Conservation (phyloP, 192 early-diverging fungal species). For the Coemansia javaensis region DNA sequence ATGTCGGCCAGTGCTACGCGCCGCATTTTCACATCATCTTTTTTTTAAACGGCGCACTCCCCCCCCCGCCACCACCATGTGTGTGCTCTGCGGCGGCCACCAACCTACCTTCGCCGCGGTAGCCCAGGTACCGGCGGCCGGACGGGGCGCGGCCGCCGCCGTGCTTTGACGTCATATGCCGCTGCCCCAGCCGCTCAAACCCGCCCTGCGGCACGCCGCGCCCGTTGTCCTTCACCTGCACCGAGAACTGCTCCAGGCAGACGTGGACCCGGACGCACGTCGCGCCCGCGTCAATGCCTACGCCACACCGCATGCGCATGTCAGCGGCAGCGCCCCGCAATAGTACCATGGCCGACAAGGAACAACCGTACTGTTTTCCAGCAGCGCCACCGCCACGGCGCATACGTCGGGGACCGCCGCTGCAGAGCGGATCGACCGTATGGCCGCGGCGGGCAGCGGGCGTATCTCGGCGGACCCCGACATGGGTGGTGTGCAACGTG, state of each 20-base stretch:
- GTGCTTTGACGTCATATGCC: conserved; percentile 28
- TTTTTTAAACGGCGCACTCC: too few species aligned
- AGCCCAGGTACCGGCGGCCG: conserved; percentile 7
- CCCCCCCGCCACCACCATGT: too few species aligned
- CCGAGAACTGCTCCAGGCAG: conserved; percentile 7
- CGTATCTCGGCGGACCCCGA: background rate
- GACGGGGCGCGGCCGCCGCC: background rate
- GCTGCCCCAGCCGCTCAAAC: conserved; percentile 18
- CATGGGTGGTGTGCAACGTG: too few species aligned
- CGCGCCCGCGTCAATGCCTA: conserved; percentile 41
- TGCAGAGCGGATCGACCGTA: conserved; percentile 17
- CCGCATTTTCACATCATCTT: too few species aligned
- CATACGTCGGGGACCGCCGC: conserved; percentile 20
- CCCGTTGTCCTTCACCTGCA: conserved; percentile 32
- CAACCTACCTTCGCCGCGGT: conserved; percentile 29
- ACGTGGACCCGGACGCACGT: conserved; percentile 22
- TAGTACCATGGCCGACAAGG: too few species aligned
- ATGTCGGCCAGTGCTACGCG: conserved; percentile 35
- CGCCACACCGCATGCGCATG: background rate
- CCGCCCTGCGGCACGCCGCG: conserved; percentile 11
- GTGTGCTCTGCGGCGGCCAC: too few species aligned
- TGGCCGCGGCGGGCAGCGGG: background rate
- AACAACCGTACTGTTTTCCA: conserved; percentile 45
- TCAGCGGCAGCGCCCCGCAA: background rate
- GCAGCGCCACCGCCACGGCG: conserved; percentile 18